Evolutionary conservation across 2,329 filamentous ascomycete species (phyloP), one percentile per base, ranked within the genome.

Genomic region (Hymenoscyphus albidus): DNA sequence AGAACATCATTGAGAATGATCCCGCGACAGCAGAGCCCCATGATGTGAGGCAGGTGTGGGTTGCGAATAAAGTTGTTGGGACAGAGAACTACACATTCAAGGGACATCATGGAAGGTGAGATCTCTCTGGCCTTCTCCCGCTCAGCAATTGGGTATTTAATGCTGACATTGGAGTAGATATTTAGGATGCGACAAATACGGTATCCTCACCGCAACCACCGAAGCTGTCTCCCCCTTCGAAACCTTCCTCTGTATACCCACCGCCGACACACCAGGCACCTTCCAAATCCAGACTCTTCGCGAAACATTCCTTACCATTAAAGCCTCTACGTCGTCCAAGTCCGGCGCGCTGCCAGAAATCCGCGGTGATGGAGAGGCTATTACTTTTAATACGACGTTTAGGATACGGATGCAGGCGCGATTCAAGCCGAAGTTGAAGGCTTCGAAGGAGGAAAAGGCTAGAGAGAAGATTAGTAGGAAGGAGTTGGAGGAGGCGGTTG

Each of bases 31-130:
- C 94, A 9, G 95, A 99, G 78, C 95, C 95, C 59, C 93, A 97
- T 77, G 93, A 98, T 76, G 93, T 98, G 66, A 83, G 94, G 66
- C 93, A 97, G 80, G 95, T 99, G 16, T 99, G 94, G 91, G 86
- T 98, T 69, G 92, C 91, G 66, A 96, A 90, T 71, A 85, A 85
- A 70, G 88, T 97, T 13, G 85, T 89, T 0, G 94, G 94, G 3
- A 94, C 90, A 1, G 91, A 96, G 68, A 83, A 84, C 40, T 89
- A 92, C 71, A 90, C 90, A 64, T 91, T 99, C 77, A 97, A 97
- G 78, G 92, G 92, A 0, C 90, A 94, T 72, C 91, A 97, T 77
- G 93, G 93, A 68, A 89, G 86, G 89, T 93, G 74, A 65, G 81
- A 77, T 58, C 5, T 32, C 18, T 31, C 67, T 27, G 10, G 1